Base-by-base conservation (phyloP, 2,329 filamentous ascomycete species). In the Amauroascus verrucosus region DNA sequence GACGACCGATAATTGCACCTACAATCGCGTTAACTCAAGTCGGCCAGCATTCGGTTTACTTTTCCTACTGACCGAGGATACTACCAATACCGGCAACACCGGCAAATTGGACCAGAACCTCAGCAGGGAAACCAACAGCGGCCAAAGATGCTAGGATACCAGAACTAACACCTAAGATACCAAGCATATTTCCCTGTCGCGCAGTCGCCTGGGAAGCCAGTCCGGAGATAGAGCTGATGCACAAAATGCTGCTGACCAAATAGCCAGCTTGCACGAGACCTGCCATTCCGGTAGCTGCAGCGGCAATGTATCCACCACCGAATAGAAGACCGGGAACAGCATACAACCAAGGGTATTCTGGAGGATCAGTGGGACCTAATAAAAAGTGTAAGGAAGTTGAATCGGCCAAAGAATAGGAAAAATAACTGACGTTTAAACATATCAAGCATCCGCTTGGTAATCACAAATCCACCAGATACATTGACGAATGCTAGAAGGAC, bases 381-480 rank as follows among this genome's bases (percentile, higher is more conserved):
- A 4, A 56, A n/a, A 45, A 18, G 30, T 9, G 13, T 33, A 8
- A 51, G 51, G 24, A n/a, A 28, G 22, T 14, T 14, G 33, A 32
- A 6, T 16, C 20, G 16, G n/a, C 14, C 22, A 18, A 20, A 41
- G 30, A 38, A 18, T 30, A 26, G 22, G n/a, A 22, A 11, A n/a
- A 6, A 37, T 7, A 33, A 30, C 77, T 62, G 64, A 75, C 86
- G 79, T 65, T 85, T 86, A 66, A 91, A 91, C 86, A 91, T 91
- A 66, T 95, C 88, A 41, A 95, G 75, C 89, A 95, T 95, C 58
- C 89, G 79, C 71, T 94, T 94, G 2, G 88, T 94, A 56, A 95
- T 88, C 41, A 94, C 85, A 57, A 95, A 95, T 0, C 89, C 89
- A 54, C 89, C 89, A 0, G 86, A 84, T 2, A 95, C 83, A 59